Conservation (phyloP, 2,329 filamentous ascomycete genomes). For the Massarina eburnea region DNA sequence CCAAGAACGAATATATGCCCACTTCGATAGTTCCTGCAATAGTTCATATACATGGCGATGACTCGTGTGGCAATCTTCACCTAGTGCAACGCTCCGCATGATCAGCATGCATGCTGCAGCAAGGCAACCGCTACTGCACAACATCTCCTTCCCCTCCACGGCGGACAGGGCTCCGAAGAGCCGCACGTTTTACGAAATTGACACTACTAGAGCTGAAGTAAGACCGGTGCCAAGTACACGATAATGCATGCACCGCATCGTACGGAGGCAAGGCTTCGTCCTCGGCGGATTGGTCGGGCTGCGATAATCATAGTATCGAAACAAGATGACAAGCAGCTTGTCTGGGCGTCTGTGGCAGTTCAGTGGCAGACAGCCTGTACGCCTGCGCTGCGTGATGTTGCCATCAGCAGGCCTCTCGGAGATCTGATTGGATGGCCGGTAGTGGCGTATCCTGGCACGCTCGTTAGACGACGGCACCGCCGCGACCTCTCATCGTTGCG, state of each 20-base stretch:
- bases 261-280: constrained; percentile 18
- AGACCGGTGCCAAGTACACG: constrained; percentile 3
- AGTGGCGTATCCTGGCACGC: constrained; percentile 24
- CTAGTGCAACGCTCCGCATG: constrained; percentile 9
- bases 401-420: background rate
- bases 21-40: constrained; percentile 4
- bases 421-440: constrained; percentile 23
- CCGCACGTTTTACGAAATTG: constrained; percentile 5
- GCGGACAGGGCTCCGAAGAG: constrained; percentile 8
- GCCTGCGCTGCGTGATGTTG: constrained; percentile 2
- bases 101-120: constrained; percentile 1
- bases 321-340: constrained; percentile 34
- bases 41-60: too few species aligned
- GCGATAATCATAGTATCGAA: constrained; percentile 12
- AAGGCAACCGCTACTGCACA: background rate
- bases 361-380: constrained; percentile 28
- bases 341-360: constrained; percentile 6
- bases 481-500: constrained; percentile 31
- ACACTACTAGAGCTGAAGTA: constrained; percentile 17
- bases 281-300: constrained; percentile 24
- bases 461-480: constrained; percentile 15
- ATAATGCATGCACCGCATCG: background rate
- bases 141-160: background rate
- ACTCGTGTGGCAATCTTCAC: background rate
- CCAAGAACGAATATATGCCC: background rate